Conservation (phyloP, 1,284 basidiomycete genomes). For the Malassezia arunalokei region DNA sequence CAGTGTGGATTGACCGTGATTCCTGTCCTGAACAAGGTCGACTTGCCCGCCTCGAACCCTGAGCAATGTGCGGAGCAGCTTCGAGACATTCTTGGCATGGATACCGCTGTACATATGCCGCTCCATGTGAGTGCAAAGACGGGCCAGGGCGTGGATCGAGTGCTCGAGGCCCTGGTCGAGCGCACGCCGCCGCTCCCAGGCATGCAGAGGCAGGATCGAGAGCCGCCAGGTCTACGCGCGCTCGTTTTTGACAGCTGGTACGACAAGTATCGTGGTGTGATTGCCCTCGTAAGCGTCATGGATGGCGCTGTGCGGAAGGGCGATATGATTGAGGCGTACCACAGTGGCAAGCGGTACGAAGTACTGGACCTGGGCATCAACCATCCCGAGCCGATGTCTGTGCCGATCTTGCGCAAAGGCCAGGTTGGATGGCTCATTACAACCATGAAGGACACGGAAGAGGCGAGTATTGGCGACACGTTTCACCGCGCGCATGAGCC, state of each 20-base stretch:
- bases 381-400: constrained; percentile 54
- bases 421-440: constrained; percentile 68
- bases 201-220: constrained; percentile 21
- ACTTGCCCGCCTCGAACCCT: constrained; percentile 26
- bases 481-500: constrained; percentile 63
- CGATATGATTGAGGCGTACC: constrained; percentile 61
- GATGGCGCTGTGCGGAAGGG: constrained; percentile 54
- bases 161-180: constrained; percentile 72
- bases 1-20: constrained; percentile 66
- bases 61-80: constrained; percentile 25
- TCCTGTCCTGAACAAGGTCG: constrained; percentile 84
- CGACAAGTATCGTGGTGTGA: constrained; percentile 89
- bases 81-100: constrained; percentile 49
- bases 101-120: constrained; percentile 49
- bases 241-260: constrained; percentile 85
- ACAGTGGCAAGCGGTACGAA: constrained; percentile 82
- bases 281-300: constrained; percentile 70
- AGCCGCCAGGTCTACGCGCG: constrained; percentile 52
- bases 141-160: constrained; percentile 63
- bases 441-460: constrained; percentile 96
- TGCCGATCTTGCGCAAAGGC: constrained; percentile 58
- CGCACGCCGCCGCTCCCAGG: constrained; percentile 46
- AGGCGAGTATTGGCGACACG: constrained; percentile 91
- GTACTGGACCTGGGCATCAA: constrained; percentile 82
- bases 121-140: constrained; percentile 67